phyloP scores from a whole-genome alignment of 2,329 filamentous ascomycete species.

The Alternaria ethzedia region DNA sequence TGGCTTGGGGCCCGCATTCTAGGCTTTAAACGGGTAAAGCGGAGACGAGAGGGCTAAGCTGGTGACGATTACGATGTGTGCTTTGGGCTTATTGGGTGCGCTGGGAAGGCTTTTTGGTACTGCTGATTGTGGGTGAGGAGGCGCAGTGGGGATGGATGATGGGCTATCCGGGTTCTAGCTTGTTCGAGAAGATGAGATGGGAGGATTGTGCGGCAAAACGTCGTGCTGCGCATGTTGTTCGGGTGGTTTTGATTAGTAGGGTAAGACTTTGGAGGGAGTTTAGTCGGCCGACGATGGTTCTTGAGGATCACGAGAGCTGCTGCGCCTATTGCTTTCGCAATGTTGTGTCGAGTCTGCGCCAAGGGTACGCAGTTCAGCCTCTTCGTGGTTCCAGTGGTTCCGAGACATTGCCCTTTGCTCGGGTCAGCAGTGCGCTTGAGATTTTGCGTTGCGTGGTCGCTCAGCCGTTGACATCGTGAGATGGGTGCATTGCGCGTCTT shows the following conservation, averaged over 20 bases:
- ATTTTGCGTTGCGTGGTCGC: background rate
- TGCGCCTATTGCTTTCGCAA: conserved; percentile 3
- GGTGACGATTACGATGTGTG: background rate
- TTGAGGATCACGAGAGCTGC: background rate
- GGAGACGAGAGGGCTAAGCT: background rate
- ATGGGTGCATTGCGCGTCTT: background rate
- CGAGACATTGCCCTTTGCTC: background rate
- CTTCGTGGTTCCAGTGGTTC: background rate
- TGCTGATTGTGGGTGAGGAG: conserved; percentile 5
- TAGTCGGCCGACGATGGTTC: background rate
- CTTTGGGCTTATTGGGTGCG: background rate
- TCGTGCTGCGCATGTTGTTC: background rate
- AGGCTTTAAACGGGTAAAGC: conserved; percentile 5
- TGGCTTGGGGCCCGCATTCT: background rate
- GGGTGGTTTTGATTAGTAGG: background rate
- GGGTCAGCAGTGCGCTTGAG: background rate
- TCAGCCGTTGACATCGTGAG: background rate
- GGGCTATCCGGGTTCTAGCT: background rate
- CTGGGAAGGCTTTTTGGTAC: background rate
- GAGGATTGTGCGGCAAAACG: background rate
- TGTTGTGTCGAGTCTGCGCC: background rate
- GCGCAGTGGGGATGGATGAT: conserved; percentile 1
- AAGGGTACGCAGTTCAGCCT: background rate
- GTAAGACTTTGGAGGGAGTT: background rate
- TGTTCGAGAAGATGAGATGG: background rate